These are phyloP conservation scores for Gamarada debralockiae DNA, from an alignment of 495 filamentous ascomycete species.

Conservation along the genomic window DNA sequence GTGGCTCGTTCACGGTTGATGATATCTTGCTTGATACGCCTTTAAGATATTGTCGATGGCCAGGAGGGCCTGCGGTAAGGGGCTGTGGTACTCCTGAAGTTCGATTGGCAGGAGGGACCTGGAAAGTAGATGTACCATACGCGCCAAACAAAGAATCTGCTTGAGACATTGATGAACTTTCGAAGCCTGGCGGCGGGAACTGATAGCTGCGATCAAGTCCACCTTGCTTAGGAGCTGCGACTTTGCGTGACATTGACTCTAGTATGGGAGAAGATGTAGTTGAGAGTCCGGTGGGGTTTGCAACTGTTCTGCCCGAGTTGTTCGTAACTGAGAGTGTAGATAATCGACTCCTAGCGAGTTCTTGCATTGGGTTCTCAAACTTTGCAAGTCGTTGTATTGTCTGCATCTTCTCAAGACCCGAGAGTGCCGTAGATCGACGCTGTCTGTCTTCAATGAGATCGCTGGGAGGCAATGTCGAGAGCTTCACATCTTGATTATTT, in stretches of 20 bases:
- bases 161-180: background rate
- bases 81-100: constrained; percentile 21
- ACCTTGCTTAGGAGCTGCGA: background rate
- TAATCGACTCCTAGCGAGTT: constrained; percentile 13
- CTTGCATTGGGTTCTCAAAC: constrained; percentile 20
- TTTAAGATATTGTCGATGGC: constrained; percentile 18
- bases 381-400: constrained; percentile 22
- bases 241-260: background rate
- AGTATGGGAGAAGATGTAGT: background rate
- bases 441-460: background rate
- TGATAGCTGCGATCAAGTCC: constrained; percentile 12
- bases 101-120: background rate
- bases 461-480: background rate
- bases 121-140: background rate
- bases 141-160: constrained; percentile 12
- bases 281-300: background rate
- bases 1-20: no score
- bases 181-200: constrained; percentile 20
- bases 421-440: background rate
- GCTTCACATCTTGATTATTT: background rate
- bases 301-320: background rate
- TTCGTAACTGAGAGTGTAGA: constrained; percentile 14
- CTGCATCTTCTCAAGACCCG: constrained; percentile 21
- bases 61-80: constrained; percentile 29
- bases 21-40: background rate